Conservation (phyloP, 768 basidiomycete species). For the Leccinum aurantiacum region DNA sequence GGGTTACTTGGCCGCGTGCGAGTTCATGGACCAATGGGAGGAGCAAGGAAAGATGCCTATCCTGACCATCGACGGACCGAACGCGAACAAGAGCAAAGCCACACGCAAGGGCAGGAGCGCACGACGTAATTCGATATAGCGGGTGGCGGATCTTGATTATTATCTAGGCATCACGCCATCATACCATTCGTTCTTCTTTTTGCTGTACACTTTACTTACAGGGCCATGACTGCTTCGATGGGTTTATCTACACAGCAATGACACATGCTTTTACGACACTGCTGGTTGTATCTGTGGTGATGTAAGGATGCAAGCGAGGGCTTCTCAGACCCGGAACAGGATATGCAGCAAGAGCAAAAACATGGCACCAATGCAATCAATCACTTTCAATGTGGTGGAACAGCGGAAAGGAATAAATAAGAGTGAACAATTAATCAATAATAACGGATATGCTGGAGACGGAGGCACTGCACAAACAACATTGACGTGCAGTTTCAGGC, state of each 20-base stretch:
- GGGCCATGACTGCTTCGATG: background rate
- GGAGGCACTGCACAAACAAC: conserved; percentile 11
- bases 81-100: conserved; percentile 41
- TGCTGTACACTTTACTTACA: background rate
- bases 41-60: conserved; percentile 10
- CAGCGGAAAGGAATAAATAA: conserved; percentile 24
- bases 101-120: conserved; percentile 71
- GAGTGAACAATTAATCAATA: conserved; percentile 35
- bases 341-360: conserved; percentile 20
- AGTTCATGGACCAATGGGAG: conserved; percentile 74
- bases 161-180: background rate
- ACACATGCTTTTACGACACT: conserved; percentile 15
- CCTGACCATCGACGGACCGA: conserved; percentile 62
- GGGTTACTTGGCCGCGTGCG: conserved; percentile 73
- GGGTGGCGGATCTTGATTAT: background rate
- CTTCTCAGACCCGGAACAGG: conserved; percentile 10
- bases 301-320: conserved; percentile 16
- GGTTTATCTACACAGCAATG: conserved; percentile 21
- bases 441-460: conserved; percentile 35
- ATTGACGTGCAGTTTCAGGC: conserved; percentile 8
- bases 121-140: conserved; percentile 68
- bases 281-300: conserved; percentile 3
- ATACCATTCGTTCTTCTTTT: background rate
- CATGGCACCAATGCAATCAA: conserved; percentile 10
- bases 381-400: conserved; percentile 7